A percentile compares a stretch with the other conserved stretches of the same genome.
Conservation (phyloP, 495 filamentous ascomycete genomes). For the Xylaria palmicola region DNA sequence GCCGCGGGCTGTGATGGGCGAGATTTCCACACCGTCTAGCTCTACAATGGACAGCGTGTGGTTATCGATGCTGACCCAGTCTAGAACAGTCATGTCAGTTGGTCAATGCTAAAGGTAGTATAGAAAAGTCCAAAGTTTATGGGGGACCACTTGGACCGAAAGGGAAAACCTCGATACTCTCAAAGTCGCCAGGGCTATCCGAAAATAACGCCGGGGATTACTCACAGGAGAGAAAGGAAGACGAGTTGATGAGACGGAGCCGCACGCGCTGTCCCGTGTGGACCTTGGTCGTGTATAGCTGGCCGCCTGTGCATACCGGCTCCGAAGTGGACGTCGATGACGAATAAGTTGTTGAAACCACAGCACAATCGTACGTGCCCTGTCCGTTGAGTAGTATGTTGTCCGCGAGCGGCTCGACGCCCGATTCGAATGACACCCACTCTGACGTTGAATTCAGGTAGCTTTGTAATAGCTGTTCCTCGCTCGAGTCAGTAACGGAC, state of each 20-base stretch:
- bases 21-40: constrained; percentile 31
- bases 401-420: constrained; percentile 33
- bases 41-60: constrained; percentile 32
- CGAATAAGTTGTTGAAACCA: constrained; percentile 25
- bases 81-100: too few species aligned
- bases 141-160: not conserved
- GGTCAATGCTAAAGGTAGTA: too few species aligned
- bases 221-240: constrained; percentile 22
- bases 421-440: constrained; percentile 31
- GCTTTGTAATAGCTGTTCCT: constrained; percentile 22
- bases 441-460: constrained; percentile 30
- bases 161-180: not conserved
- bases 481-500: not conserved
- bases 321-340: not conserved
- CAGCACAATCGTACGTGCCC: constrained; percentile 36
- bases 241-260: constrained; percentile 30
- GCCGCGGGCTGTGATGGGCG: constrained; percentile 24
- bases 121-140: not conserved
- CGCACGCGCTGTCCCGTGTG: constrained; percentile 12
- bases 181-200: not conserved
- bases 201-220: not conserved
- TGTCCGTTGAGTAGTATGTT: constrained; percentile 39
- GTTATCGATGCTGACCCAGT: constrained; percentile 33
- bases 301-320: constrained; percentile 23
- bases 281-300: constrained; percentile 22